Conservation (phyloP, 331 rosid genomes). For the Rosa hybrid region DNA sequence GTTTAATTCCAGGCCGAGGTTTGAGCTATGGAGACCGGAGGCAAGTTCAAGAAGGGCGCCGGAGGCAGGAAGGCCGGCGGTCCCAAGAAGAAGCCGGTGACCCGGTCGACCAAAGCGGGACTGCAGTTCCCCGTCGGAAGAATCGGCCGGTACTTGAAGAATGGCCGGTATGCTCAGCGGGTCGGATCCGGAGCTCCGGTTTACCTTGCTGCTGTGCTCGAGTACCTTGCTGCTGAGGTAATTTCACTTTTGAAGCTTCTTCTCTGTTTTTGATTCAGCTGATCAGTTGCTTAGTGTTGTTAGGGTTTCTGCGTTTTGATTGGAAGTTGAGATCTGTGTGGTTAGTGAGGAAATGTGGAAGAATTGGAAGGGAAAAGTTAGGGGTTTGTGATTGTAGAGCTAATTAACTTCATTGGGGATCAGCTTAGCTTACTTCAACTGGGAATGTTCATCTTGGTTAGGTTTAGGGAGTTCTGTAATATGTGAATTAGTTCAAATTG, state of each 20-base stretch:
- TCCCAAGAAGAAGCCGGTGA: conserved; percentile 44
- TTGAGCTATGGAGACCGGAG: conserved; percentile 35
- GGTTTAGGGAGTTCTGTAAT: neutral
- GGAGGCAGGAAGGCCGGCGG: conserved; percentile 45
- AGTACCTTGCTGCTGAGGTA: conserved; percentile 52
- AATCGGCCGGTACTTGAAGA: conserved; percentile 47
- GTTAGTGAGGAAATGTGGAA: neutral
- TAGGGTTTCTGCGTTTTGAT: conserved; percentile 18
- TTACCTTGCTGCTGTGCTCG: conserved; percentile 50
- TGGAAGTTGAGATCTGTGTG: conserved; percentile 1
- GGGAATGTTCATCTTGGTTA: neutral
- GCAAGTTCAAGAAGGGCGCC: conserved; percentile 44
- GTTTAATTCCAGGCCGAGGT: neutral
- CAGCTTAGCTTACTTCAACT: neutral
- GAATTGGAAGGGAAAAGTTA: neutral
- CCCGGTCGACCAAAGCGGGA: conserved; percentile 48
- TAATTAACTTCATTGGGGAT: neutral
- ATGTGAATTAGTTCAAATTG: neutral
- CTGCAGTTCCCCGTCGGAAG: conserved; percentile 51
- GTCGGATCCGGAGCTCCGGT: conserved; percentile 52
- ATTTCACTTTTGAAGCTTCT: neutral
- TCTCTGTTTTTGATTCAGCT: neutral
- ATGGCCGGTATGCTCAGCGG: conserved; percentile 41
- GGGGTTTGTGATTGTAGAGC: neutral
- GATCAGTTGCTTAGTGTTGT: neutral